These are phyloP conservation scores for Hymenoscyphus scutula DNA, from an alignment of 2,329 filamentous ascomycete genomes.

Conservation along the genomic window DNA sequence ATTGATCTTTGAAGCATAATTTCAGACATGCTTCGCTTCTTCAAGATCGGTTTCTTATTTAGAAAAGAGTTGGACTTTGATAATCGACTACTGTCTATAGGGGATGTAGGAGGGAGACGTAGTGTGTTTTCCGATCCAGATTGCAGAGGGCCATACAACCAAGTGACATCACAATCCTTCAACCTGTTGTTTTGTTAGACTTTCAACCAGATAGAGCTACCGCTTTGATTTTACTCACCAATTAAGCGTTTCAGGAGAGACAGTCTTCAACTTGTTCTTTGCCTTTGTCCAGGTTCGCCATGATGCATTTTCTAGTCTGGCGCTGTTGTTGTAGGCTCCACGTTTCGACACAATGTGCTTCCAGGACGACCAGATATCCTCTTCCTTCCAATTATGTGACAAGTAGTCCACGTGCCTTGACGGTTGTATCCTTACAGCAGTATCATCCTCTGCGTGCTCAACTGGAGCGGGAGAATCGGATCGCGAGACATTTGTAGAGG, in stretches of 20 bases:
- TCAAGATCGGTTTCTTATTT: conserved; percentile 74
- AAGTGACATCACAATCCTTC: conserved; percentile 96
- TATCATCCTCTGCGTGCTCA: conserved; percentile 48
- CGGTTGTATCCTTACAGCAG: conserved; percentile 54
- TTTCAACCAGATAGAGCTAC: background rate
- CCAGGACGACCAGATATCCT: conserved; percentile 98
- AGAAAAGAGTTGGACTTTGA: conserved; percentile 60
- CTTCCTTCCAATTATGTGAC: conserved; percentile 91
- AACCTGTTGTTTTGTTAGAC: conserved; percentile 58
- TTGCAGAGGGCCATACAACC: conserved; percentile 92
- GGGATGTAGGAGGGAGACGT: conserved; percentile 42
- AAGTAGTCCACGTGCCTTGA: conserved; percentile 91
- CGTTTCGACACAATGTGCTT: conserved; percentile 82
- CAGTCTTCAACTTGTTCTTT: conserved; percentile 81
- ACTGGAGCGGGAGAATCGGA: conserved; percentile 20
- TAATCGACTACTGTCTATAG: conserved; percentile 50
- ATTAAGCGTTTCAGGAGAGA: conserved; percentile 88
- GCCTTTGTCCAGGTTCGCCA: conserved; percentile 97
- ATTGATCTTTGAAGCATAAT: conserved; percentile 88
- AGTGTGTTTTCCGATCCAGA: conserved; percentile 60
- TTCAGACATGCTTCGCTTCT: conserved; percentile 95
- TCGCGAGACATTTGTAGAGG: conserved; percentile 49
- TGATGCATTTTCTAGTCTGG: conserved; percentile 87
- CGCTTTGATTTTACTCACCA: conserved; percentile 61
- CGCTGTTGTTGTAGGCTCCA: conserved; percentile 75